Evolutionary conservation across 2,329 filamentous ascomycete species (phyloP).

Genomic region (Neurospora crassa): DNA sequence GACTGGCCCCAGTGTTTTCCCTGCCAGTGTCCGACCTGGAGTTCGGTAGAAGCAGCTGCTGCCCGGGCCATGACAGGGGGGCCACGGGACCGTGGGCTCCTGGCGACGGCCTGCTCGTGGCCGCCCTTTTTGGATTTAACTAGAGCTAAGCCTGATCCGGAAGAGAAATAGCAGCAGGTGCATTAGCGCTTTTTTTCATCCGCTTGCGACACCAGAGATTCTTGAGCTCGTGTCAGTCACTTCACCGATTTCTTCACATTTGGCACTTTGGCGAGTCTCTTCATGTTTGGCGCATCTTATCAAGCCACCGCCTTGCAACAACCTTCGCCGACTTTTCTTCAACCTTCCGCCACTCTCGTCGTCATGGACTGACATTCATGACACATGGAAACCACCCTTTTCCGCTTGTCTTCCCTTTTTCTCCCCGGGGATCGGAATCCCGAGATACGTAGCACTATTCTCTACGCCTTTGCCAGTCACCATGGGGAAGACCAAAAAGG

Average conservation of each 20-base stretch:
- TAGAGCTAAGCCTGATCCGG: not conserved
- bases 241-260: not conserved
- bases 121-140: not conserved
- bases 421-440: not conserved
- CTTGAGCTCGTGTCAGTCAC: not conserved
- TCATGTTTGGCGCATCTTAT: not conserved
- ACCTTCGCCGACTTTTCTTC: not conserved
- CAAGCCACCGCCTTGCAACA: not conserved
- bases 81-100: too few relatives aligned
- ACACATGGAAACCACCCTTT: not conserved
- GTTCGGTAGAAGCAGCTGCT: not conserved
- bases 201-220: not conserved
- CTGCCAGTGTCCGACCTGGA: not conserved
- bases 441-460: not conserved
- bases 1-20: not conserved
- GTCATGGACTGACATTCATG: not conserved
- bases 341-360: not conserved
- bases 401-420: not conserved
- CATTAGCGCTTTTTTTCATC: constrained; percentile 8
- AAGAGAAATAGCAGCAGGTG: constrained; percentile 18
- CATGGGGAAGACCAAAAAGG: not conserved
- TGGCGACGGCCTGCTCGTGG: not conserved
- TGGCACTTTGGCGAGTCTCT: not conserved
- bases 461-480: not conserved
- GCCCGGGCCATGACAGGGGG: not conserved